Evolutionary conservation across 495 filamentous ascomycete species (phyloP), one percentile per base, ranked within the genome.

Genomic region (Haplographium delicatum): DNA sequence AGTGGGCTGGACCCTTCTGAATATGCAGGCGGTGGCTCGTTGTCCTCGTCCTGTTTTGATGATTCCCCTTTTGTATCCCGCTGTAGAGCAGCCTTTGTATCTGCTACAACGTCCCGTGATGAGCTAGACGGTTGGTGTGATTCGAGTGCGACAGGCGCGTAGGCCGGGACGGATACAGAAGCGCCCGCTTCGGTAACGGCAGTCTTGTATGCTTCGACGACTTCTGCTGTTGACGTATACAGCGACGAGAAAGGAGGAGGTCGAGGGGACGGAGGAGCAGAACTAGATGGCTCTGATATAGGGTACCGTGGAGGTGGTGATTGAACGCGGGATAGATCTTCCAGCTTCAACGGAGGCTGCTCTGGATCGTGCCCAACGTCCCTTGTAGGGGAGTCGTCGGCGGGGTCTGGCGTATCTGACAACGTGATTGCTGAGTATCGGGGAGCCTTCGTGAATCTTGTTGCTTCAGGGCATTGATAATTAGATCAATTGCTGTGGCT

Each of bases 1-100:
- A 98, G 81, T 43, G 94, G 94, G 69, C 88, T 96, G 49, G 76
- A 83, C 55, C 90, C 89, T 80, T 97, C 93, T 50, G 87, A 89
- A 65, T 98, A 98, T 31, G 93, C 93, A 40, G 93, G 93, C 53
- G 93, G 93, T 18, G 93, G 93, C 70, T 95, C 90, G 65, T 78
- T 77, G 63, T 95, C 86, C 70, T 95, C 89, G 57, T 86, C 72
- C 54, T 76, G 79, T 62, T 85, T 85, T 44, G 60, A 63, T 53
- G 66, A 65, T 49, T 86, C 83, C 51, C 83, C 80, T 69, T 95
- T 95, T 55, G 77, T 81, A 61, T 95, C 89, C 45, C 72, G 75
- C 4, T 85, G 83, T 59, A 93, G 82, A 25, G 83, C 87, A 56
- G 84, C 83, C 71, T 95, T 93, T 61, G 88, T 89, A 57, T 93